Evolutionary conservation across 495 filamentous ascomycete genomes (phyloP), one percentile per base, ranked within the genome.

Genomic region (Sordaria brevicollis): DNA sequence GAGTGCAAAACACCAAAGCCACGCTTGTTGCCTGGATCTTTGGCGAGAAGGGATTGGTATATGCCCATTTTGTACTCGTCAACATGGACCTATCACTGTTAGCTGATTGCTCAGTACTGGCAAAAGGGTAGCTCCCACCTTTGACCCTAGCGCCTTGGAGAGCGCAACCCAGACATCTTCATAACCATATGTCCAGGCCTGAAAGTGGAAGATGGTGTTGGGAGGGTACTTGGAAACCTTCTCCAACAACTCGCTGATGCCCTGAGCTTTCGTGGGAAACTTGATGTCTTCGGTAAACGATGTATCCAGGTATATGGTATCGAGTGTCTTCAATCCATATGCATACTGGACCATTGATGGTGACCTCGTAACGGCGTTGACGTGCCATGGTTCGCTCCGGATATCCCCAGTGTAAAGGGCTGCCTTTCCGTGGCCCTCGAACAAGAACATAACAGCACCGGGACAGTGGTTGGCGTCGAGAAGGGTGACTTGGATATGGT

Each of bases 361-460:
- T 72, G 92, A 88, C 54, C 91, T 86, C 0, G 83, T 80, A 31
- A 97, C 80, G 0, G 79, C 74, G 66, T 82, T 85, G 35, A 87
- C 83, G 69, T 84, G 84, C 77, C 83, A 85, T 2, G 85, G 82
- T 79, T 86, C 84, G 84, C 91, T 89, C 76, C 94, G 85, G 49
- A 97, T 92, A 76, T 97, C 94, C n/a, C 94, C 94, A 0, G 94
- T 97, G 74, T 97, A 98, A 1, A 97, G 83, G 15, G 94, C 85
- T 8, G 93, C 89, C 67, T 91, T 94, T 7, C 86, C 86, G 67
- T 88, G 77, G 5, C 88, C 88, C 76, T 97, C 92, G 43, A 97
- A 90, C 7, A 97, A 71, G 75, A 97, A 97, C 93, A 97, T 97
- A 34, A 97, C 93, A 25, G 93, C 89, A 3, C 94, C 94, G 21